Evolutionary conservation across 768 basidiomycete species (phyloP).

Genomic region (Boletus huronensis): DNA sequence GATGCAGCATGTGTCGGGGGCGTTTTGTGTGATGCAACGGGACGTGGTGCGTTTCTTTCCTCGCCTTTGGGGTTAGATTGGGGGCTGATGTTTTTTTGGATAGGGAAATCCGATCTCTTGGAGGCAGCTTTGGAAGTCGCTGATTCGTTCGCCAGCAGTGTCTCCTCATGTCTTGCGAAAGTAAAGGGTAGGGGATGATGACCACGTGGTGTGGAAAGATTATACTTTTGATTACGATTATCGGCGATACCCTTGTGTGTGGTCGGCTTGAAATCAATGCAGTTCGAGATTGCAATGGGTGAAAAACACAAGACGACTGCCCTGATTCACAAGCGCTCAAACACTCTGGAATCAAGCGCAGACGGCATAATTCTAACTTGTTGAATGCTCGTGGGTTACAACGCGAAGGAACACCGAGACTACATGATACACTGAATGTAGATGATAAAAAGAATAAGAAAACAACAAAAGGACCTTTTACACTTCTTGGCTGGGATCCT

Average conservation of each 20-base stretch:
- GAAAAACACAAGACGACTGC: not conserved
- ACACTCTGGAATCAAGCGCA: not conserved
- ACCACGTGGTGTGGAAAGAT: not conserved
- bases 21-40: slow-evolving; percentile 68
- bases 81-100: not conserved
- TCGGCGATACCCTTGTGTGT: not conserved
- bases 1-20: slow-evolving; percentile 46
- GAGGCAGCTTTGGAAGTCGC: slow-evolving; percentile 69
- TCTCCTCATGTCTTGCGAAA: slow-evolving; percentile 53
- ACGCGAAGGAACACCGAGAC: slow-evolving; percentile 5
- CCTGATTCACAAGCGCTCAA: not conserved
- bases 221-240: not conserved
- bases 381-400: slow-evolving; percentile 17
- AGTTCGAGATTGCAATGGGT: not conserved
- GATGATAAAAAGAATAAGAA: slow-evolving; percentile 31
- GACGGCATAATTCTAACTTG: not conserved
- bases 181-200: not conserved
- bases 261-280: not conserved
- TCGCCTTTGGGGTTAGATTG: too few species aligned
- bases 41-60: slow-evolving; percentile 50
- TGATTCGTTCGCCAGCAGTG: slow-evolving; percentile 50
- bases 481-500: slow-evolving; percentile 32
- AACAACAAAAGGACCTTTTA: slow-evolving; percentile 16
- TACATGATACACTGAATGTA: slow-evolving; percentile 29
- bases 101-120: slow-evolving; percentile 79